phyloP scores from a whole-genome alignment of 2,329 filamentous ascomycete species.

The Fusarium sp. region DNA sequence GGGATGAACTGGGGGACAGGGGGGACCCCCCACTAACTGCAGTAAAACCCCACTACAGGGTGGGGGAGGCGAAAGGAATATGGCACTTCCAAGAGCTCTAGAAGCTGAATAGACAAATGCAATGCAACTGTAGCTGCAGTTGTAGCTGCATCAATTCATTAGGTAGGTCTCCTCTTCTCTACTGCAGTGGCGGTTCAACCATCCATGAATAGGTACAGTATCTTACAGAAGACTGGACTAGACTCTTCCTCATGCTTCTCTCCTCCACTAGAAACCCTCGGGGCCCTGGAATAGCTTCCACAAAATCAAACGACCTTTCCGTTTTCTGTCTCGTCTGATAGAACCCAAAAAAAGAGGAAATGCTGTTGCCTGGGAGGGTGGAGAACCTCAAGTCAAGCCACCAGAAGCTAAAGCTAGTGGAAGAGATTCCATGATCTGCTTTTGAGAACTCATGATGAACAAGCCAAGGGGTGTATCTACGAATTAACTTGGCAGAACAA shows the following conservation, averaged over 20 bases:
- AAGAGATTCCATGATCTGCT: conserved; percentile 34
- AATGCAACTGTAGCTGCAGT: not conserved
- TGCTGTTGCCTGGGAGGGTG: conserved; percentile 39
- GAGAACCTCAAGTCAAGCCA: conserved; percentile 20
- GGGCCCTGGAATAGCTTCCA: not conserved
- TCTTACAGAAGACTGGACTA: not conserved
- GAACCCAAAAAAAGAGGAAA: conserved; percentile 8
- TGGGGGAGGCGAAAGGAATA: conserved; percentile 30
- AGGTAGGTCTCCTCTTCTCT: not conserved
- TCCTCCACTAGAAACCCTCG: not conserved
- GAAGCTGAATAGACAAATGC: conserved; percentile 5
- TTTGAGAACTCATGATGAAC: conserved; percentile 36
- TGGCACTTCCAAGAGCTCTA: conserved; percentile 8
- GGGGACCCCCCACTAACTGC: conserved; percentile 27
- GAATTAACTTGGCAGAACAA: not conserved
- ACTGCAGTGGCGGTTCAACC: not conserved
- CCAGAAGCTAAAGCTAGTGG: conserved; percentile 17
- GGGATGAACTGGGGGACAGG: conserved; percentile 15
- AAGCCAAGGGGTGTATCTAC: conserved; percentile 5
- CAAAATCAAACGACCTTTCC: not conserved
- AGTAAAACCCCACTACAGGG: conserved; percentile 32
- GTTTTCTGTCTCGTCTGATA: conserved; percentile 3
- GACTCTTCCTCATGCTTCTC: conserved; percentile 1
- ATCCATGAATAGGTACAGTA: not conserved
- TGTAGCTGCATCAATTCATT: not conserved